Evolutionary conservation across 2,329 filamentous ascomycete species (phyloP).

Genomic region (Waltergamsia citrina): DNA sequence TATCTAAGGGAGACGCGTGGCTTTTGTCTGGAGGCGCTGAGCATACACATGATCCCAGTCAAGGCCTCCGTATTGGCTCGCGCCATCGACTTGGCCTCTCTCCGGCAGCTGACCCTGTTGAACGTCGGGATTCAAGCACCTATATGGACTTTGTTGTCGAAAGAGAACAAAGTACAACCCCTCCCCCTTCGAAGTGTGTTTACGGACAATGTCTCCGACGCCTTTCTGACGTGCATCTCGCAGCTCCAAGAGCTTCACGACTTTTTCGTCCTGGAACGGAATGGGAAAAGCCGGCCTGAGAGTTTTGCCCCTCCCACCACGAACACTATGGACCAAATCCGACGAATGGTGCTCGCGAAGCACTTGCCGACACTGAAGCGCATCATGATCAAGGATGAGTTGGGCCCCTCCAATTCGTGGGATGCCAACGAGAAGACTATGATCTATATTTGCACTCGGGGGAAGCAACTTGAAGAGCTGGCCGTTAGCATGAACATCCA

Average conservation of each 20-base stretch:
- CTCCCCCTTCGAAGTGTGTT: constrained; percentile 48
- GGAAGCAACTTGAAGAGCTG: constrained; percentile 42
- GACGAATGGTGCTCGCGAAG: constrained; percentile 44
- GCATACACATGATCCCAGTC: constrained; percentile 49
- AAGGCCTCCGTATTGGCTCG: constrained; percentile 46
- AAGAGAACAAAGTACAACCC: constrained; percentile 40
- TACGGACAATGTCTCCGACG: constrained; percentile 50
- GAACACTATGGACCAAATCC: constrained; percentile 47
- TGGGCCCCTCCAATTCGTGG: constrained; percentile 37
- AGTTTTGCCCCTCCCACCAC: constrained; percentile 40
- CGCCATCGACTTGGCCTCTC: constrained; percentile 44
- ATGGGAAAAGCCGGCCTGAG: constrained; percentile 38
- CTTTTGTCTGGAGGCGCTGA: constrained; percentile 42
- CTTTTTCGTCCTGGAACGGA: constrained; percentile 49
- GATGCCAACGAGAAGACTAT: constrained; percentile 46
- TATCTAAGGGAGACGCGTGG: constrained; percentile 52
- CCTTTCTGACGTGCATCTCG: constrained; percentile 44
- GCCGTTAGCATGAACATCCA: constrained; percentile 43
- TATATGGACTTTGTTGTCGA: constrained; percentile 48
- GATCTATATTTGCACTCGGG: constrained; percentile 41
- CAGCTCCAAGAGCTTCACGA: constrained; percentile 45
- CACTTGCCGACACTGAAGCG: constrained; percentile 44
- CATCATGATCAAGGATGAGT: constrained; percentile 51
- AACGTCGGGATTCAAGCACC: constrained; percentile 53
- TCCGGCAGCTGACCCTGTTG: constrained; percentile 50